phyloP scores from a whole-genome alignment of 1,284 basidiomycete species.

The Inonotus hispidus region DNA sequence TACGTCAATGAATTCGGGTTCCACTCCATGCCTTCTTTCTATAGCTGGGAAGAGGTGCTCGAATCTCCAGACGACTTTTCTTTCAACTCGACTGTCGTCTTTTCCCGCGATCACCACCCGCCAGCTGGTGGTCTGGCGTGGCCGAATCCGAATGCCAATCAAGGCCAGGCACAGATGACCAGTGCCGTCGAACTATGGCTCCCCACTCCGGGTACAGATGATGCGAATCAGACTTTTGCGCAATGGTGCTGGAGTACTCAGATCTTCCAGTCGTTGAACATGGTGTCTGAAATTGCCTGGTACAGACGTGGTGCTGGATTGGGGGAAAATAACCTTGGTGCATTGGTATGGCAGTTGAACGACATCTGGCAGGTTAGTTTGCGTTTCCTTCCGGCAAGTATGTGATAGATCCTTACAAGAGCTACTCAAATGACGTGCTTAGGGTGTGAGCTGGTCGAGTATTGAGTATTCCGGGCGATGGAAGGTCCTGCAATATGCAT shows the following conservation, averaged over 20 bases:
- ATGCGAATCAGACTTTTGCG: conserved; percentile 53
- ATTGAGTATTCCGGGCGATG: conserved; percentile 59
- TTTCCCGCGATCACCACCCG: conserved; percentile 55
- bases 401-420: not conserved
- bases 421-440: not conserved
- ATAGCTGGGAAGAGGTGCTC: conserved; percentile 57
- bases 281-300: conserved; percentile 54
- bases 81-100: conserved; percentile 56
- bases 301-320: conserved; percentile 53
- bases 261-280: conserved; percentile 52
- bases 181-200: conserved; percentile 48
- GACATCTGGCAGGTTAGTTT: conserved; percentile 51
- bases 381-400: not conserved
- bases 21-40: conserved; percentile 62
- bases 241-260: conserved; percentile 61
- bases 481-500: conserved; percentile 55
- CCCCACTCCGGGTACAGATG: conserved; percentile 42
- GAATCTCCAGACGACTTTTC: conserved; percentile 44
- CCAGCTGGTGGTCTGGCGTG: conserved; percentile 50
- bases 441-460: conserved; percentile 50
- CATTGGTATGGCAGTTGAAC: conserved; percentile 61
- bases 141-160: conserved; percentile 51
- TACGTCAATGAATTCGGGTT: conserved; percentile 66
- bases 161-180: conserved; percentile 53
- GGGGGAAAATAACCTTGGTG: conserved; percentile 55